phyloP scores from a whole-genome alignment of 176 grass and related monocot genomes.

The Bromus sterilis region DNA sequence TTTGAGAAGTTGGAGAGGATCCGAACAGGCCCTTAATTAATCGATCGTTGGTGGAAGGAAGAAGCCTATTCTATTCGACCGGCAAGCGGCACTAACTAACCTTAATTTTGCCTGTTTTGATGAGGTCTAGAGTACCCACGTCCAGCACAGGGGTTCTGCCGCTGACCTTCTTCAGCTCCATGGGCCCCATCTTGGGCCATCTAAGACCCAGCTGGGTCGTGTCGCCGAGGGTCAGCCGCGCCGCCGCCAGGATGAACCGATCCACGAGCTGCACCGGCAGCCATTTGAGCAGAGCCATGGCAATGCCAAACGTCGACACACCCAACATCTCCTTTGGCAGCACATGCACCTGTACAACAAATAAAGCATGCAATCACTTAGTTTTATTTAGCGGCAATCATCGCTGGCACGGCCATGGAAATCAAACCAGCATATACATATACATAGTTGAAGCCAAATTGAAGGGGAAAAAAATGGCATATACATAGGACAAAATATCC shows the following conservation, averaged over 20 bases:
- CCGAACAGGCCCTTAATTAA: no score
- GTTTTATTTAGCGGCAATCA: no score
- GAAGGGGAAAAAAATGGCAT: not conserved
- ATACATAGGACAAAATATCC: no score
- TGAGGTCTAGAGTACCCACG: constrained; percentile 65
- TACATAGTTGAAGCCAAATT: not conserved
- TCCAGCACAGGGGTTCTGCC: constrained; percentile 92
- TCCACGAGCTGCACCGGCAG: constrained; percentile 61
- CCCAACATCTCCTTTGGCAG: constrained; percentile 82
- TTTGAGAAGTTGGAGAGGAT: no score
- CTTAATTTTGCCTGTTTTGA: constrained; percentile 96
- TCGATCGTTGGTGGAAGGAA: constrained; percentile 22
- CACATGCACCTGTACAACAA: constrained; percentile 59
- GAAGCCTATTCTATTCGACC: not conserved
- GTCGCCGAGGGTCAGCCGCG: constrained; percentile 60
- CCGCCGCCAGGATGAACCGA: constrained; percentile 52
- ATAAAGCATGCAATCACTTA: not conserved
- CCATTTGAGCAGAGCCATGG: constrained; percentile 63
- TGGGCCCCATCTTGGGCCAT: constrained; percentile 78
- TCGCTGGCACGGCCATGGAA: no score
- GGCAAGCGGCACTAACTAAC: constrained; percentile 26
- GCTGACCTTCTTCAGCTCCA: constrained; percentile 91
- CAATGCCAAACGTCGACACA: constrained; percentile 76
- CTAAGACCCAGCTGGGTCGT: constrained; percentile 66
- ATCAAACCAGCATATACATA: not conserved